Conservation (phyloP, 257 asterid genomes). For the Dorcoceras hygrometricum region DNA sequence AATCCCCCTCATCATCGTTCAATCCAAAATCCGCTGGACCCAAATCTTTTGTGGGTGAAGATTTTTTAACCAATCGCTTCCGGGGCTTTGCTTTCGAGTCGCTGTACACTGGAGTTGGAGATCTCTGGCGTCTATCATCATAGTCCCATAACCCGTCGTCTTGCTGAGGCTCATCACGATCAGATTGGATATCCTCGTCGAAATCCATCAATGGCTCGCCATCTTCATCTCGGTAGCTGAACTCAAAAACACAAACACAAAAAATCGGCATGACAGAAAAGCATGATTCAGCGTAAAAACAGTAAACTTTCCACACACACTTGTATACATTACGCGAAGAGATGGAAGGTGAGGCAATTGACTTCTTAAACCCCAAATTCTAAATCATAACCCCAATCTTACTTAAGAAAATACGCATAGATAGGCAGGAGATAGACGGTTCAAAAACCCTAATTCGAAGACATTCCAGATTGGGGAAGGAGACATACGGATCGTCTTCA, state of each 20-base stretch:
- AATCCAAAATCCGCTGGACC: conserved; percentile 46
- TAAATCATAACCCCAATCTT: not conserved
- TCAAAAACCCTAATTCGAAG: conserved; percentile 21
- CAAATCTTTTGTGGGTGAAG: conserved; percentile 32
- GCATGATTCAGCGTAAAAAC: conserved; percentile 13
- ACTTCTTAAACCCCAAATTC: conserved; percentile 18
- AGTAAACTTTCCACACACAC: conserved; percentile 21
- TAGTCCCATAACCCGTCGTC: conserved; percentile 50
- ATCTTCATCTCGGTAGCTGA: conserved; percentile 79
- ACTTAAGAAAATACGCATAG: not conserved
- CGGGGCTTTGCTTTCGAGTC: conserved; percentile 66
- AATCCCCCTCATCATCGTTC: conserved; percentile 53
- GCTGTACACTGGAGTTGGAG: conserved; percentile 64
- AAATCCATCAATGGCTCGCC: conserved; percentile 94
- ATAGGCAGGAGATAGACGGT: not conserved
- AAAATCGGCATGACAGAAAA: conserved; percentile 11
- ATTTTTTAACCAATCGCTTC: conserved; percentile 72
- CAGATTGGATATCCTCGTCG: conserved; percentile 67
- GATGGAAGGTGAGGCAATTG: not conserved
- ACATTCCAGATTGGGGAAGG: not conserved
- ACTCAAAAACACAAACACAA: conserved; percentile 18
- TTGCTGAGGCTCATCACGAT: conserved; percentile 52
- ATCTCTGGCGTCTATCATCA: conserved; percentile 42
- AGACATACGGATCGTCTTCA: conserved; percentile 68
- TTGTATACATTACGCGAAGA: not conserved